Percentiles rank a stretch among this genome's conserved stretches.
Evolutionary conservation across 1,284 basidiomycete genomes (phyloP).

Genomic region (Hemileia vastatrix): DNA sequence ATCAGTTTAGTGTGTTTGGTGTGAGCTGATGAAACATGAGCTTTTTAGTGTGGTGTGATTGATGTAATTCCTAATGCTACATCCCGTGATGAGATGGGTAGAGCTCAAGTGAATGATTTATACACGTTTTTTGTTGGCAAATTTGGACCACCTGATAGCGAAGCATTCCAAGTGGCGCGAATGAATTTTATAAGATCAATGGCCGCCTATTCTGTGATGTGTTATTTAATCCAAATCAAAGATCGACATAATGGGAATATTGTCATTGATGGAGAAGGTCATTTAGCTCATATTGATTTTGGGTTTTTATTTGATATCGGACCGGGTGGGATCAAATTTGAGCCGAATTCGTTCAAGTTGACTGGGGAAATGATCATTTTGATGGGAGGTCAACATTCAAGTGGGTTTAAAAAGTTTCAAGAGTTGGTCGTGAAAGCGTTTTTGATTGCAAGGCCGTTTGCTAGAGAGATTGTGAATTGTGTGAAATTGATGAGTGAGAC

Average conservation of each 20-base stretch:
- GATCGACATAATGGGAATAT: conserved; percentile 98
- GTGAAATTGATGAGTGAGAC: conserved; percentile 92
- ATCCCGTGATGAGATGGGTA: conserved; percentile 97
- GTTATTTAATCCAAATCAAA: conserved; percentile 94
- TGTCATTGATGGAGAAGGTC: conserved; percentile 95
- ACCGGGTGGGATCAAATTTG: conserved; percentile 85
- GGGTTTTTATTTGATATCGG: conserved; percentile 97
- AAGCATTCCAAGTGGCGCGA: conserved; percentile 84
- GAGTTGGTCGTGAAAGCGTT: conserved; percentile 93
- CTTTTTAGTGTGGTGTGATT: conserved; percentile 78
- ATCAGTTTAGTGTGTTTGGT: neutral
- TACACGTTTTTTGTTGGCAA: conserved; percentile 88
- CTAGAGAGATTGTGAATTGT: conserved; percentile 75
- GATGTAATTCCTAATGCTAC: conserved; percentile 98
- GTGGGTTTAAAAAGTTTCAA: conserved; percentile 88
- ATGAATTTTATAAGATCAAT: conserved; percentile 97
- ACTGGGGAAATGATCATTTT: conserved; percentile 95
- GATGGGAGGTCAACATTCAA: conserved; percentile 88
- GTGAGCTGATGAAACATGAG: conserved; percentile 1
- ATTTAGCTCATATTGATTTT: conserved; percentile 93
- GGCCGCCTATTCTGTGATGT: conserved; percentile 98
- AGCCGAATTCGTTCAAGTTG: conserved; percentile 93
- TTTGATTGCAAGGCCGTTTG: conserved; percentile 82
- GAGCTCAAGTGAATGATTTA: conserved; percentile 94
- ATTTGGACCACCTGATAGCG: conserved; percentile 79